phyloP scores from a whole-genome alignment of 164 flowering plant species.

The Nymphaea colorata region DNA sequence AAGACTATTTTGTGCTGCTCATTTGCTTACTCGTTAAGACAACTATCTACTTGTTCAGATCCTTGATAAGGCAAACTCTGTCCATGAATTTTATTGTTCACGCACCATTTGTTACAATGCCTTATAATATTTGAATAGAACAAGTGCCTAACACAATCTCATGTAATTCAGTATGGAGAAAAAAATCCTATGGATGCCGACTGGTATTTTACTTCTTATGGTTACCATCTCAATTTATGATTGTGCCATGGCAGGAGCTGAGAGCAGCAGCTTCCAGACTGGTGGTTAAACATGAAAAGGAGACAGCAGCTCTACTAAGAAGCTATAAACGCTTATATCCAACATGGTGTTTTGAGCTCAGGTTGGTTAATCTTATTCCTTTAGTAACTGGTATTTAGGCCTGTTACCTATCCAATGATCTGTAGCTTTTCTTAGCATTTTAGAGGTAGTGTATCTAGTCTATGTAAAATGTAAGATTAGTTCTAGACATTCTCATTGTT shows the following conservation, averaged over 20 bases:
- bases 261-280: slow-evolving; percentile 43
- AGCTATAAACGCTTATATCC: slow-evolving; percentile 50
- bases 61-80: too few relatives aligned
- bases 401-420: not conserved
- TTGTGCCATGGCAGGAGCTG: slow-evolving; percentile 42
- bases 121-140: too few relatives aligned
- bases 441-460: not conserved
- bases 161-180: not conserved
- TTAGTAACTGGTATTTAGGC: not conserved
- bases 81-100: not conserved
- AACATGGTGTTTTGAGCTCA: slow-evolving; percentile 62
- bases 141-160: not conserved
- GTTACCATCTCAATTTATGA: not conserved
- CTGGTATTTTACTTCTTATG: not conserved
- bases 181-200: not conserved
- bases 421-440: not conserved
- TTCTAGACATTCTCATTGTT: not conserved
- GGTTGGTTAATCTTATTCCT: slow-evolving; percentile 18
- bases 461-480: not conserved
- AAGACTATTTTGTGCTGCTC: too few relatives aligned
- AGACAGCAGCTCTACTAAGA: slow-evolving; percentile 30
- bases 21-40: too few relatives aligned
- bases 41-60: too few relatives aligned
- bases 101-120: not conserved
- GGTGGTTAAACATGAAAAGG: slow-evolving; percentile 68